Percentiles rank a stretch among this genome's conserved stretches.
Conservation (phyloP, 2,329 filamentous ascomycete species). For the Fusarium graminum region DNA sequence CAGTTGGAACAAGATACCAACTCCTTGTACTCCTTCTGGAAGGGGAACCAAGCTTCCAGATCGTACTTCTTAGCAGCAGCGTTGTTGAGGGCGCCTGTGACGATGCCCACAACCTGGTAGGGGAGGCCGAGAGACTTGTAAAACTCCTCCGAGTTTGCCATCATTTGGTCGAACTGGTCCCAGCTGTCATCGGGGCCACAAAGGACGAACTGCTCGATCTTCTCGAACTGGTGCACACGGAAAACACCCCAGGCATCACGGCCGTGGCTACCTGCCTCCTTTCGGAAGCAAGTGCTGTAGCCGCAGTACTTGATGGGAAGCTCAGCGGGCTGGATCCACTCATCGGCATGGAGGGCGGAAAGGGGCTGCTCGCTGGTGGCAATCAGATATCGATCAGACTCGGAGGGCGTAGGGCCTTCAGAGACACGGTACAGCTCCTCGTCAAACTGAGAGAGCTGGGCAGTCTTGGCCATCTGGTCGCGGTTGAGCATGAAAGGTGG, state of each 20-base stretch:
- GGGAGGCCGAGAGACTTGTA: constrained; percentile 91
- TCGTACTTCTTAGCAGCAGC: constrained; percentile 88
- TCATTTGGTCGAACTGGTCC: constrained; percentile 95
- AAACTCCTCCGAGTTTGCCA: constrained; percentile 90
- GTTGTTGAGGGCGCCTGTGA: constrained; percentile 93
- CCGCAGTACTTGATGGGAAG: constrained; percentile 87
- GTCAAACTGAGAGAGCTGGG: constrained; percentile 96
- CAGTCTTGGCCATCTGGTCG: constrained; percentile 97
- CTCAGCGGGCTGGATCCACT: constrained; percentile 88
- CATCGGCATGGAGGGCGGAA: constrained; percentile 90
- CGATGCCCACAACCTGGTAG: constrained; percentile 92
- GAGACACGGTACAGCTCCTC: constrained; percentile 98
- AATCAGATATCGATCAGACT: constrained; percentile 84
- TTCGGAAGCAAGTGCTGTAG: constrained; percentile 94
- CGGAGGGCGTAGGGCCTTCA: constrained; percentile 83
- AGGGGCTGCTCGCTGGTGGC: constrained; percentile 96
- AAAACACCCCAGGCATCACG: constrained; percentile 98
- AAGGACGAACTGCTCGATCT: constrained; percentile 84
- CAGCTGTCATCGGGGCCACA: constrained; percentile 91
- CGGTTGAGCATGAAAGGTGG: constrained; percentile 95
- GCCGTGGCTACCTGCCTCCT: constrained; percentile 88
- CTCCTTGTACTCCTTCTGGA: constrained; percentile 98
- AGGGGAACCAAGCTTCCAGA: constrained; percentile 95
- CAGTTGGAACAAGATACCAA: constrained; percentile 98
- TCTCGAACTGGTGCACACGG: constrained; percentile 98